Base-by-base conservation (phyloP, 2,329 filamentous ascomycete species). In the Pseudogymnoascus sp. region DNA sequence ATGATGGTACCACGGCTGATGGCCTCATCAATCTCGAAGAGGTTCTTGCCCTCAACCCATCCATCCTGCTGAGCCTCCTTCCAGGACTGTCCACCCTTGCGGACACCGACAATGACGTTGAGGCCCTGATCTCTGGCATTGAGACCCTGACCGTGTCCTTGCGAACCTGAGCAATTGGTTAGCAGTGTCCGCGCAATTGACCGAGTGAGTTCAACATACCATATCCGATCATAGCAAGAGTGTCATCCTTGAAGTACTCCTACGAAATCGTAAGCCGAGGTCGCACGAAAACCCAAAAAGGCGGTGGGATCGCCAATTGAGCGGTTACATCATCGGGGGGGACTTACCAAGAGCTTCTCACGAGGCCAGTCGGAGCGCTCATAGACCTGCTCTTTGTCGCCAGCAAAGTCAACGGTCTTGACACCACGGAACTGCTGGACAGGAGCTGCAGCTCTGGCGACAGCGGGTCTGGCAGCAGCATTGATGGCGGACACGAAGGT, bases 221-320 rank as follows among this genome's bases (percentile, higher is more conserved):
- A 82, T 99, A 99, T 78, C 95, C 95, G 79, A 99, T 99, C 76
- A 99, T 89, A 76, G 95, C 95, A 73, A 99, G 91, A 71, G 93
- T 97, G 81, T 99, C 95, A 82, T 99, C 87, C 87, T 97, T 97
- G 90, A 99, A 99, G 89, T 93, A 99, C 70, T 97, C 91, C 90
- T 96, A 71, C 56, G 40, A 65, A 61, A 64, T 62, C 62, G 69
- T 71, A 61, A 70, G 46, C 25, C 46, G 46, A 53, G 46, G 46
- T 53, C 46, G 25, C 25, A 31, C n/a, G 67, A 65, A 36, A n/a
- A 59, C 40, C 63, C 56, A 10, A 23, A 18, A 50, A 42, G 25
- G 36, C 64, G 38, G 60, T 59, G 56, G 60, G 25, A 28, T 40
- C 40, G 16, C 28, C 18, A 46, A 31, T 60, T 40, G 56, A 23